phyloP scores from a whole-genome alignment of 371 early-diverging fungal species.

The Mortierella sp. region DNA sequence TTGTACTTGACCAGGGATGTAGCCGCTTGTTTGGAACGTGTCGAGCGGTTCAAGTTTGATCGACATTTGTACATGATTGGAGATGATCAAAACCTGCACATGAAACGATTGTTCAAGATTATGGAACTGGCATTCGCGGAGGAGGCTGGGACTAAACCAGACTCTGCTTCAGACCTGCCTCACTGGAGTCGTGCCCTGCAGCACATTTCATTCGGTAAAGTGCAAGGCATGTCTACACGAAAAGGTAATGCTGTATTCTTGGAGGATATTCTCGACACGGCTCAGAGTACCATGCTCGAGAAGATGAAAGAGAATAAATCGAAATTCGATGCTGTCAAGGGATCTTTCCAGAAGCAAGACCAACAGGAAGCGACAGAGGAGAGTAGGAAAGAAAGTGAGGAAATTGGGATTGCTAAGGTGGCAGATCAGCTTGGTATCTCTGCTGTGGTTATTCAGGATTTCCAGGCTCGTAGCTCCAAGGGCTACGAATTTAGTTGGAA shows the following conservation, averaged over 20 bases:
- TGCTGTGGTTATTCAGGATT: conserved; percentile 95
- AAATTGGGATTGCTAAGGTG: conserved; percentile 70
- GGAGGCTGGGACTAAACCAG: conserved; percentile 48
- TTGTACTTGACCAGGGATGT: conserved; percentile 97
- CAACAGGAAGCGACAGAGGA: conserved; percentile 8
- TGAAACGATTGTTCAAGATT: conserved; percentile 94
- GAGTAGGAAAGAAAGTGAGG: neutral
- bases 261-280: conserved; percentile 93
- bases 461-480: conserved; percentile 90
- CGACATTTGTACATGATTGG: conserved; percentile 95
- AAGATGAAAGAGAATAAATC: conserved; percentile 85
- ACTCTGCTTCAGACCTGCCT: conserved; percentile 5
- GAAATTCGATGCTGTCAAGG: conserved; percentile 63
- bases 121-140: conserved; percentile 68
- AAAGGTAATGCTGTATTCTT: conserved; percentile 97
- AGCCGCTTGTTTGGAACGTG: conserved; percentile 90
- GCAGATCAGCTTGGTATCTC: conserved; percentile 83
- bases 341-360: conserved; percentile 16
- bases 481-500: conserved; percentile 97
- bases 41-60: conserved; percentile 81
- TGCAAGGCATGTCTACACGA: conserved; percentile 97
- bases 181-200: conserved; percentile 76
- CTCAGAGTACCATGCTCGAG: conserved; percentile 86
- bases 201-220: conserved; percentile 95
- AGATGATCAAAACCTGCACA: conserved; percentile 90